Base-by-base conservation (phyloP, 1,139 yeast species). In the Hyphopichia wangnamkhiaoensis region DNA sequence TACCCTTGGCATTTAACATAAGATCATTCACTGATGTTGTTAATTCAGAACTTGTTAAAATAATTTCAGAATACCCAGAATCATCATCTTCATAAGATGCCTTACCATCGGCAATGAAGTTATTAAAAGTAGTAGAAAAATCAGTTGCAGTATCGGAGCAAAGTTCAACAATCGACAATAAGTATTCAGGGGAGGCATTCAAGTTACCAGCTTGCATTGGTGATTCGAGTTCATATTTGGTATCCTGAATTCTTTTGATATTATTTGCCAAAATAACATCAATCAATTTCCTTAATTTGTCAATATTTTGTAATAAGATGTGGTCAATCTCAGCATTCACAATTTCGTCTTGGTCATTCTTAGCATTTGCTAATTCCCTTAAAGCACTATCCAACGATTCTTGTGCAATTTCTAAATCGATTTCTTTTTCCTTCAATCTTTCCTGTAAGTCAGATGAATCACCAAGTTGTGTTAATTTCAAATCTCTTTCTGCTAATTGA, bases 201-300 rank as follows among this genome's bases (percentile, higher is more conserved):
- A 82, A 80, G 54, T 87, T 87, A 40, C 95, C 95, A 14, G 93
- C 89, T 59, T 85, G 93, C 76, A 85, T 77, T 17, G 94, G 85
- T 3, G 93, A 83, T 39, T 80, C 82, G 44, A 88, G 69, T 52
- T 84, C 91, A 53, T 79, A 84, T 37, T 84, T 69, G 0, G 88
- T 68, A 47, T 86, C 90, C 59, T 88, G 94, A 37, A 88, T 73
- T 38, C 90, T 72, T 45, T 80, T 82, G 25, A 85, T 79, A 36
- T 87, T 89, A 49, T 87, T 79, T 28, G 69, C 72, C 47, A 90
- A 70, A 41, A 88, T 77, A 8, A 91, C 79, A 59, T 90, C 96
- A 45, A 90, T 74, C 43, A 89, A 74, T 14, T 71, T 63, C 34
- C 74, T 65, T 40, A 85, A 65, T 53, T 78, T 78, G 3, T 62